Evolutionary conservation across 2,329 filamentous ascomycete genomes (phyloP).

Genomic region (Periglandula ipomoeae): DNA sequence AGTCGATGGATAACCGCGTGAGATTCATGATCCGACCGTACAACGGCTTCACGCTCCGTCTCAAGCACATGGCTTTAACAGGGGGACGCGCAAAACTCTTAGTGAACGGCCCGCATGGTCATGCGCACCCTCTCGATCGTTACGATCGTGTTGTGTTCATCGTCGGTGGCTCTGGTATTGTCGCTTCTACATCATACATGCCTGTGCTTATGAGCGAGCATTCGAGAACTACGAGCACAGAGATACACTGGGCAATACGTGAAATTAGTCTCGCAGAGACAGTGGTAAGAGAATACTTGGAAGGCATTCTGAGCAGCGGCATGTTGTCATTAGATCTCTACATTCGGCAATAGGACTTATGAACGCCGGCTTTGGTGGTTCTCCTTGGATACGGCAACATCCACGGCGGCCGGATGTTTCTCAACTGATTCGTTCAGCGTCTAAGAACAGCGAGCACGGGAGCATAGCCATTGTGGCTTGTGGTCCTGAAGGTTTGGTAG

Average conservation of each 20-base stretch:
- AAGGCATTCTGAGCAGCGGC: constrained; percentile 15
- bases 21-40: constrained; percentile 37
- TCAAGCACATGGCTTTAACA: constrained; percentile 21
- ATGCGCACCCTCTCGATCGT: constrained; percentile 26
- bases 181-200: constrained; percentile 31
- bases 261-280: constrained; percentile 28
- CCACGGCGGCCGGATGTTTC: constrained; percentile 13
- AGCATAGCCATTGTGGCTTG: constrained; percentile 34
- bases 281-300: constrained; percentile 24
- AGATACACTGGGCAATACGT: constrained; percentile 34
- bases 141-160: constrained; percentile 33
- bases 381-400: constrained; percentile 4
- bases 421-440: too few species aligned
- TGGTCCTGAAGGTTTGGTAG: constrained; percentile 35
- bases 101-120: constrained; percentile 37
- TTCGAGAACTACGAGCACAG: constrained; percentile 15
- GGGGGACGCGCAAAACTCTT: constrained; percentile 23
- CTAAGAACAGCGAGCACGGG: constrained; percentile 12
- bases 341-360: constrained; percentile 12
- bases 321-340: constrained; percentile 28
- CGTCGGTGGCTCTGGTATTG: constrained; percentile 36
- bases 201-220: constrained; percentile 14
- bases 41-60: constrained; percentile 32
- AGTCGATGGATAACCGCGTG: constrained; percentile 15
- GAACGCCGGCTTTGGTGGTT: too few species aligned